A percentile compares a stretch with the other conserved stretches of the same genome.
Conservation (phyloP, 768 basidiomycete species). For the Kwoniella shandongensis region DNA sequence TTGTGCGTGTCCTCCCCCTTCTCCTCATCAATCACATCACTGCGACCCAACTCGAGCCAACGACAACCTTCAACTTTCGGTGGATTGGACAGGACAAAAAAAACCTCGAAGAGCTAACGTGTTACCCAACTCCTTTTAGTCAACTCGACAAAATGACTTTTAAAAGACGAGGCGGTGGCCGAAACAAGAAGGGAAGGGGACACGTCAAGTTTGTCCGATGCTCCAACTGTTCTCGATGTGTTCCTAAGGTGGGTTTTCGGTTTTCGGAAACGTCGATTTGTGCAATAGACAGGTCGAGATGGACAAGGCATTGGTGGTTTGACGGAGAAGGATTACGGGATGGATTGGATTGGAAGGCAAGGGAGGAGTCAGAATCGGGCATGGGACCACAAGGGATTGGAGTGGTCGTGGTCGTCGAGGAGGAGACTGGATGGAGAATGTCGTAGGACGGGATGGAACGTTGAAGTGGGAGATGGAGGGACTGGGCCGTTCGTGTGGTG, state of each 20-base stretch:
- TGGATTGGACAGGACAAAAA: not conserved
- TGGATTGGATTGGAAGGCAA: not conserved
- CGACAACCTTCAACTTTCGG: not conserved
- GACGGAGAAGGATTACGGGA: not conserved
- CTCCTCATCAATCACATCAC: not conserved
- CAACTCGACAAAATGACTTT: constrained; percentile 67
- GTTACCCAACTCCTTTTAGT: not conserved
- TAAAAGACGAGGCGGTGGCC: constrained; percentile 98
- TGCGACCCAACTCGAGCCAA: not conserved
- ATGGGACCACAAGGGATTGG: too few relatives aligned
- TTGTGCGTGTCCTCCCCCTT: constrained; percentile 11
- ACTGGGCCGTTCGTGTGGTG: too few relatives aligned
- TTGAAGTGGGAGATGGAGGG: too few relatives aligned
- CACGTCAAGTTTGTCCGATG: constrained; percentile 93
- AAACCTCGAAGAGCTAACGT: not conserved
- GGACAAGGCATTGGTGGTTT: too few relatives aligned
- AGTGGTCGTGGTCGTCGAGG: too few relatives aligned
- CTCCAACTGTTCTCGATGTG: constrained; percentile 98
- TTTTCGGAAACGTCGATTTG: not conserved
- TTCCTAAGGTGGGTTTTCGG: constrained; percentile 61
- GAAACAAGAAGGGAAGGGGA: constrained; percentile 99
- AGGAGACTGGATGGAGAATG: too few relatives aligned
- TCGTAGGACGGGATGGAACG: too few relatives aligned
- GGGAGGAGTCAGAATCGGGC: too few relatives aligned
- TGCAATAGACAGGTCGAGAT: too few relatives aligned